Evolutionary conservation across 306 rosid genomes (phyloP).

Genomic region (Albizia julibrissin): DNA sequence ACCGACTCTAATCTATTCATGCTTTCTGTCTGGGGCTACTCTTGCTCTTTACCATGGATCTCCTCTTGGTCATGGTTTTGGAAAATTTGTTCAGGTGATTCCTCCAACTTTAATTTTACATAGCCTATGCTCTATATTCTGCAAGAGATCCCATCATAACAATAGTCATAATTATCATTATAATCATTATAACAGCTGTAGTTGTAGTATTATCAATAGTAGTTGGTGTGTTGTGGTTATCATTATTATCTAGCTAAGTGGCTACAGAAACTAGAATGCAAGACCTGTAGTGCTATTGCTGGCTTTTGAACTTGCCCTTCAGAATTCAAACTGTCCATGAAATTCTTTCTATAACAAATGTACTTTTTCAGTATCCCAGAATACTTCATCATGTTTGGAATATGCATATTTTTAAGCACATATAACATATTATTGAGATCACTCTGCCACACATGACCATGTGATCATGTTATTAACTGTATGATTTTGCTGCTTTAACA

Average conservation of each 20-base stretch:
- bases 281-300: neutral
- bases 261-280: neutral
- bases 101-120: constrained; percentile 23
- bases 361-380: no score
- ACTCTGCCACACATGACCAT: no score
- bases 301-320: neutral
- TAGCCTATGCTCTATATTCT: neutral
- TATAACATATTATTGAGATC: no score
- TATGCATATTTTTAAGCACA: no score
- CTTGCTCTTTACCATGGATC: constrained; percentile 97
- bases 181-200: neutral
- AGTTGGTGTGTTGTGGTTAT: neutral
- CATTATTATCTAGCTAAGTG: neutral
- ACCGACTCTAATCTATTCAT: constrained; percentile 63
- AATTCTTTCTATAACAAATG: no score
- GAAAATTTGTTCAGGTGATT: constrained; percentile 90
- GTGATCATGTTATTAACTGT: no score
- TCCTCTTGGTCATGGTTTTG: constrained; percentile 83
- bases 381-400: no score
- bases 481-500: no score
- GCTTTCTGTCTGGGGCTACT: constrained; percentile 76
- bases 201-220: neutral
- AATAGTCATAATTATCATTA: no score
- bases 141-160: neutral
- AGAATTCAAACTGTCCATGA: no score